Evolutionary conservation across 2,329 filamentous ascomycete genomes (phyloP), one percentile per base, ranked within the genome.

Genomic region (Phialophora tarda): DNA sequence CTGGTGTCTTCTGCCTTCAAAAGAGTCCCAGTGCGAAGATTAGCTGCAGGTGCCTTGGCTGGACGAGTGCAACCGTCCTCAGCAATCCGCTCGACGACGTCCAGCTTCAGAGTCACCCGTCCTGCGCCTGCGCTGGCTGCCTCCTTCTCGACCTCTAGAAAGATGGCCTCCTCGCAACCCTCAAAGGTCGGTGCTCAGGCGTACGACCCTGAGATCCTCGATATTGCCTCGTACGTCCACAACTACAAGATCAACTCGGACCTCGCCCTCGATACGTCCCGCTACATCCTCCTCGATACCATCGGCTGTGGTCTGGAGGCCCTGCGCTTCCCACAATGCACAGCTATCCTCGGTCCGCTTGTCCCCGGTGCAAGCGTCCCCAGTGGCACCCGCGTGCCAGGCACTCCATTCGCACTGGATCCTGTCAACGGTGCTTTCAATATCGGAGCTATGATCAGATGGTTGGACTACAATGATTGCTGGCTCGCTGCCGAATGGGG

Each of bases 381-480:
- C 77, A 93, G 97, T 77, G 95, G 95, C 72, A 90, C 92, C 75
- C 92, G 89, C 77, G 92, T 99, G 53, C 92, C 91, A 48, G 95
- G 95, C 71, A 98, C 95, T 34, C 88, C 91, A 73, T 98, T 94
- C 83, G 90, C 96, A 82, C 89, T 99, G 73, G 95, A 98, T 79
- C 95, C 95, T 47, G 89, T 98, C 78, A 94, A 94, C 75, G 95
- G 90, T 70, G 95, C 95, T 71, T 98, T 99, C 88, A 98, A 98
- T 86, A 98, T 99, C 75, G 95, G 95, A 75, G 91, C 95, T 75
- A 96, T 97, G 90, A 97, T 99, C 83, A 88, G 95, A 77, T 99
- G 95, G 95, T 88, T 99, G 75, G 95, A 99, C 84, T 99, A 98
- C 87, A 99, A 99, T 80, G 95, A 99, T 86, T 98, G 95, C 88